Evolutionary conservation across 306 rosid genomes (phyloP).

Genomic region (Cicer judaicum): DNA sequence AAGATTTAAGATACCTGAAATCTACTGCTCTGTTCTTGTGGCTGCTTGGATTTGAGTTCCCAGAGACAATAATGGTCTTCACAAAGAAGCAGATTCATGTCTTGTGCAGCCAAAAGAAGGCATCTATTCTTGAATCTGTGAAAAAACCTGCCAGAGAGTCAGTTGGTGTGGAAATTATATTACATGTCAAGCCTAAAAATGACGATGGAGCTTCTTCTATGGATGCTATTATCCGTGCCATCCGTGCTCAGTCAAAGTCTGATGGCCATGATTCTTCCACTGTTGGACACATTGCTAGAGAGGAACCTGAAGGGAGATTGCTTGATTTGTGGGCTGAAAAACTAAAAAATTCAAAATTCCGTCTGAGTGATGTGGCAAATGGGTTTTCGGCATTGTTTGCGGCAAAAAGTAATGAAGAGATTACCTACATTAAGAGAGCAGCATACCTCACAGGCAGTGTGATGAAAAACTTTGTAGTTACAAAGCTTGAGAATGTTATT

Average conservation of each 20-base stretch:
- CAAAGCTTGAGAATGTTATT: slow-evolving; percentile 87
- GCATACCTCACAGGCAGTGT: slow-evolving; percentile 76
- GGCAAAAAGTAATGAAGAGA: slow-evolving; percentile 70
- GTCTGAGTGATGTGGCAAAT: slow-evolving; percentile 70
- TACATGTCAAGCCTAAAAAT: slow-evolving; percentile 75
- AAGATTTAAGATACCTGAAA: slow-evolving; percentile 87
- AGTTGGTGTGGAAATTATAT: slow-evolving; percentile 76
- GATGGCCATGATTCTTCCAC: slow-evolving; percentile 62
- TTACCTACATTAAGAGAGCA: slow-evolving; percentile 78
- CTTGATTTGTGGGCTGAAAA: slow-evolving; percentile 81
- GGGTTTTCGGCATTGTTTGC: slow-evolving; percentile 80
- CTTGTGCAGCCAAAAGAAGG: slow-evolving; percentile 88
- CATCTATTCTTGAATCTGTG: slow-evolving; percentile 72
- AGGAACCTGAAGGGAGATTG: slow-evolving; percentile 86
- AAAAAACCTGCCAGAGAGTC: slow-evolving; percentile 72
- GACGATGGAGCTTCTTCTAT: slow-evolving; percentile 79
- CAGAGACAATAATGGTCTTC: slow-evolving; percentile 91
- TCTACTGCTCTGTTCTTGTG: slow-evolving; percentile 86
- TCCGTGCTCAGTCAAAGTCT: slow-evolving; percentile 62
- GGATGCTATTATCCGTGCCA: slow-evolving; percentile 72
- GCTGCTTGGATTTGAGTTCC: slow-evolving; percentile 92
- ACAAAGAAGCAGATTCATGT: slow-evolving; percentile 80
- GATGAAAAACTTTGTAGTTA: slow-evolving; percentile 79
- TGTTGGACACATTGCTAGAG: slow-evolving; percentile 80
- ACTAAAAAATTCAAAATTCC: slow-evolving; percentile 58